Evolutionary conservation across 164 flowering plant species (phyloP).

Genomic region (Vitis vinifera): DNA sequence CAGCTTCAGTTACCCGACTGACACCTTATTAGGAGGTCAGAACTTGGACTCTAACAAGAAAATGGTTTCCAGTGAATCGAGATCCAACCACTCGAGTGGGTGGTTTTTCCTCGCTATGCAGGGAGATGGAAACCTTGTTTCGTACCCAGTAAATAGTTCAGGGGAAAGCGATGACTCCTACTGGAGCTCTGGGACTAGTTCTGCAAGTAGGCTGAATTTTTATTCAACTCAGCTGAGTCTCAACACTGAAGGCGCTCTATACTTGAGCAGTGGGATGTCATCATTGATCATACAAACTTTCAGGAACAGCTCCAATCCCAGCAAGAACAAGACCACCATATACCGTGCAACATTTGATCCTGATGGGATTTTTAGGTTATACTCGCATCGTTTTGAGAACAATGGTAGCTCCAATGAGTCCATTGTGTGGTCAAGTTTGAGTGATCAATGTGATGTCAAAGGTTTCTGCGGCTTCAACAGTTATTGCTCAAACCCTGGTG

Average conservation of each 20-base stretch:
- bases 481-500: neutral
- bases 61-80: neutral
- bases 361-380: conserved; percentile 15
- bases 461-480: conserved; percentile 20
- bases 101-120: neutral
- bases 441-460: conserved; percentile 11
- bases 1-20: conserved; percentile 3
- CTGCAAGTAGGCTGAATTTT: too few species aligned
- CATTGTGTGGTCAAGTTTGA: neutral
- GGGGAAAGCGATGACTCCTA: too few species aligned
- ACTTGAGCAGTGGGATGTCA: too few species aligned
- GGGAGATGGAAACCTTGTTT: neutral
- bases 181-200: too few species aligned
- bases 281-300: too few species aligned
- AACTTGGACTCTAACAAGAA: neutral
- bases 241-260: too few species aligned
- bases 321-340: neutral
- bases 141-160: too few species aligned
- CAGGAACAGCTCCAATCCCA: too few species aligned
- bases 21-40: conserved; percentile 3
- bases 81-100: neutral
- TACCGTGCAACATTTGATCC: conserved; percentile 5
- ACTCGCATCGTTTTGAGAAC: neutral
- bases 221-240: too few species aligned
- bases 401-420: neutral